These are phyloP conservation scores for Alternaria sp. DNA, from an alignment of 2,329 filamentous ascomycete genomes.

Conservation along the genomic window DNA sequence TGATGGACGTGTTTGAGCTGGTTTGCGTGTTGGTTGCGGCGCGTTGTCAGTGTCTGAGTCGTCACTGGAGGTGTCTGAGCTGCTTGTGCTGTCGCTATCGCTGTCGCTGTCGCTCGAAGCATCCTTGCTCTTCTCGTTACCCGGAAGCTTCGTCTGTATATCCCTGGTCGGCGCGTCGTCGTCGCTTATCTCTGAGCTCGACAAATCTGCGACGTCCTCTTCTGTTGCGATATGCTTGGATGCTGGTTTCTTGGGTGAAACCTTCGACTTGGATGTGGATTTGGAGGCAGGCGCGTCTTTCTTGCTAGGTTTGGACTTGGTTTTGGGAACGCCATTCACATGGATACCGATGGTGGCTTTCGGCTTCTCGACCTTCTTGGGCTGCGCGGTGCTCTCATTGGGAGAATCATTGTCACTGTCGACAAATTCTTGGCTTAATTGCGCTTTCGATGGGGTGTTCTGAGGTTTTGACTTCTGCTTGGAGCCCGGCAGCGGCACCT, in stretches of 20 bases:
- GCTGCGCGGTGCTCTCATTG: conserved; percentile 26
- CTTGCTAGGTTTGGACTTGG: conserved; percentile 23
- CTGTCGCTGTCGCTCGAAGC: conserved; percentile 26
- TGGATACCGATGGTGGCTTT: conserved; percentile 44
- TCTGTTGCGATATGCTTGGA: conserved; percentile 34
- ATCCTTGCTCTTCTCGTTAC: conserved; percentile 21
- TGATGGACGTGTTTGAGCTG: conserved; percentile 15
- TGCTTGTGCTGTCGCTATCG: conserved; percentile 27
- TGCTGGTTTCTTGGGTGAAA: conserved; percentile 26
- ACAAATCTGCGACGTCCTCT: conserved; percentile 32
- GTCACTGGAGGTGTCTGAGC: conserved; percentile 48
- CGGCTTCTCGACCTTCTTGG: conserved; percentile 30
- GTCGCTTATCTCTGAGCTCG: conserved; percentile 38
- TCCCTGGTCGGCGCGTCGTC: conserved; percentile 28
- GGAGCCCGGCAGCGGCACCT: conserved; percentile 44
- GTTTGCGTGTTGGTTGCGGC: conserved; percentile 28
- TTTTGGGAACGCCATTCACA: conserved; percentile 35
- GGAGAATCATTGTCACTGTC: conserved; percentile 44
- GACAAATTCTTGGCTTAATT: conserved; percentile 49
- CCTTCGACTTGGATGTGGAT: conserved; percentile 21
- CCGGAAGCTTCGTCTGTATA: conserved; percentile 25
- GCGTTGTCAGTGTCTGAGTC: conserved; percentile 46
- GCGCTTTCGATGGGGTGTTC: conserved; percentile 28
- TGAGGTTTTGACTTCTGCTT: conserved; percentile 37
- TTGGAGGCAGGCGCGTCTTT: conserved; percentile 20